A percentile compares a stretch with the other conserved stretches of the same genome.
Conservation (phyloP, 768 basidiomycete species). For the Tulasnella sp. region DNA sequence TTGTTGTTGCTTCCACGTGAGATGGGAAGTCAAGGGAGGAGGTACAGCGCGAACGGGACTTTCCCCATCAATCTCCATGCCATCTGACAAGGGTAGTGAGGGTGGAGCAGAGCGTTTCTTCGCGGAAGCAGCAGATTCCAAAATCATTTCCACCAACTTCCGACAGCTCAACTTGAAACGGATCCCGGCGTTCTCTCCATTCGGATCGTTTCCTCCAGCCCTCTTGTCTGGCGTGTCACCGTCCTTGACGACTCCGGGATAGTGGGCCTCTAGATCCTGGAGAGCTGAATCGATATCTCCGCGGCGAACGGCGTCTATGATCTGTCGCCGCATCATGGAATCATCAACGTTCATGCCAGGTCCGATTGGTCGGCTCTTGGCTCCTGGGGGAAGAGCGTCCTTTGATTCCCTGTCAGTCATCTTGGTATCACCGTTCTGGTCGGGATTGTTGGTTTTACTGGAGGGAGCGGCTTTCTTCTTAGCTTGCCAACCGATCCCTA, state of each 20-base stretch:
- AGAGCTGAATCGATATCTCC: constrained; percentile 70
- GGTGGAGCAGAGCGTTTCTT: neutral
- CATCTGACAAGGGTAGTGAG: neutral
- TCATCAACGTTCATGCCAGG: constrained; percentile 26
- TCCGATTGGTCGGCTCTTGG: constrained; percentile 16
- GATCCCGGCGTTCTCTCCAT: constrained; percentile 59
- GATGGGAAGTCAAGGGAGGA: neutral
- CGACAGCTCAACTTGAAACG: constrained; percentile 76
- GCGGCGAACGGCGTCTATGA: constrained; percentile 56
- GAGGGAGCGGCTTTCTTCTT: neutral
- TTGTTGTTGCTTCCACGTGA: constrained; percentile 16
- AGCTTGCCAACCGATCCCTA: neutral
- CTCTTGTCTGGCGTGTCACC: constrained; percentile 4
- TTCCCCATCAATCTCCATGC: constrained; percentile 14
- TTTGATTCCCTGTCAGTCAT: constrained; percentile 26
- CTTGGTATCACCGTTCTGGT: neutral
- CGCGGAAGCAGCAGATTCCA: constrained; percentile 45
- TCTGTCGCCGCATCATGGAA: constrained; percentile 44
- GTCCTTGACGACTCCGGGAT: constrained; percentile 48
- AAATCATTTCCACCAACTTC: constrained; percentile 75
- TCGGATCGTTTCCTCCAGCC: constrained; percentile 23
- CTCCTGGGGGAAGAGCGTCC: constrained; percentile 39
- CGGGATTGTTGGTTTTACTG: neutral
- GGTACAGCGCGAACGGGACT: neutral
- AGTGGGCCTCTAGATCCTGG: constrained; percentile 44